These are phyloP conservation scores for Dioscorea cayenensis DNA, from an alignment of 116 monocot genomes.

Conservation along the genomic window DNA sequence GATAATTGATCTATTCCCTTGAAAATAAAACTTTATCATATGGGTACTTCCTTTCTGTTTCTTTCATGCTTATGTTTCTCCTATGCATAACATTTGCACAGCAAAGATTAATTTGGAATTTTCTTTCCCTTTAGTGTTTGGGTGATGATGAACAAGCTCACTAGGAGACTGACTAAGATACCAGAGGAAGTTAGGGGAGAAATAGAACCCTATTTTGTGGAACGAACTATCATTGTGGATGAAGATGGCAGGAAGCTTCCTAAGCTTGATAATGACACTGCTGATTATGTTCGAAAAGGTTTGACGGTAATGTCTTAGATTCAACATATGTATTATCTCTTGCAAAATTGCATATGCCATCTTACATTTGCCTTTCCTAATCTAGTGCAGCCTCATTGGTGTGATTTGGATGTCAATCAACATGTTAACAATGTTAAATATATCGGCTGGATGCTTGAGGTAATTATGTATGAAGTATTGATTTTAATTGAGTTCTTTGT, in stretches of 20 bases:
- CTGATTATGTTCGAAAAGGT: slow-evolving; percentile 49
- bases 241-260: slow-evolving; percentile 69
- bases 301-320: slow-evolving; percentile 45
- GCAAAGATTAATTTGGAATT: not conserved
- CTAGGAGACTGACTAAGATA: slow-evolving; percentile 71
- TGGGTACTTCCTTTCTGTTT: not conserved
- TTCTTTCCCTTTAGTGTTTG: slow-evolving; percentile 47
- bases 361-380: not conserved
- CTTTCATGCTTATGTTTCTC: not conserved
- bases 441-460: slow-evolving; percentile 99
- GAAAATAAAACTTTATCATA: not conserved
- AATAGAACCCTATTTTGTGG: slow-evolving; percentile 68
- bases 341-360: not conserved
- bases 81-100: not conserved
- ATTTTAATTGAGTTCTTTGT: too few relatives aligned
- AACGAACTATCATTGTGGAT: slow-evolving; percentile 39
- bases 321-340: too few relatives aligned
- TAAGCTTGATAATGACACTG: slow-evolving; percentile 48
- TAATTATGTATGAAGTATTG: slow-evolving; percentile 11
- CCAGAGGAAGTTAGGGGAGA: slow-evolving; percentile 83
- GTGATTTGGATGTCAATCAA: slow-evolving; percentile 90
- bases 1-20: not conserved
- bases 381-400: slow-evolving; percentile 66
- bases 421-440: slow-evolving; percentile 99
- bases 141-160: slow-evolving; percentile 96